Evolutionary conservation across 2,329 filamentous ascomycete genomes (phyloP).

Genomic region (Daldinia eschscholtzii): DNA sequence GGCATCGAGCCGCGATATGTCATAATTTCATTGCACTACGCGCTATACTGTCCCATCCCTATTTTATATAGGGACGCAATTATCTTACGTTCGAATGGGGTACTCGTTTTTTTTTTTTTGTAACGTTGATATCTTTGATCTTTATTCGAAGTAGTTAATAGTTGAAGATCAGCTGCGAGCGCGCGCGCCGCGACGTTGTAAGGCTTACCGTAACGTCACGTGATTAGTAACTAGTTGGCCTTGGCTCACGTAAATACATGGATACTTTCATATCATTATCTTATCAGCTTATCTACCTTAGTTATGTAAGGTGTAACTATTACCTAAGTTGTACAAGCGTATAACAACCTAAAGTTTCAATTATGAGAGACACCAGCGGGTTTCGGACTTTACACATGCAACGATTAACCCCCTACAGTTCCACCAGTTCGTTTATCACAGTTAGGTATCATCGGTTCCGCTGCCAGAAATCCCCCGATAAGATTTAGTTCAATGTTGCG

Average conservation of each 20-base stretch:
- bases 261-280: not conserved
- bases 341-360: not conserved
- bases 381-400: constrained; percentile 1
- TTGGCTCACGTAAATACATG: not conserved
- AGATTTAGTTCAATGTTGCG: constrained; percentile 11
- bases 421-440: not conserved
- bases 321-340: not conserved
- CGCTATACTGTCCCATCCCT: constrained; percentile 38
- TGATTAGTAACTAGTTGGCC: constrained; percentile 13
- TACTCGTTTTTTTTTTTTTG: not conserved
- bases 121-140: constrained; percentile 14
- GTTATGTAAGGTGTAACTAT: not conserved
- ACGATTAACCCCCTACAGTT: constrained; percentile 2
- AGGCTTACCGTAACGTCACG: constrained; percentile 32
- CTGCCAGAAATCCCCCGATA: not conserved
- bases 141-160: constrained; percentile 8
- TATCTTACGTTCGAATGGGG: constrained; percentile 12
- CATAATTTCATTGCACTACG: constrained; percentile 51
- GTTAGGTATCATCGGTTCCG: constrained; percentile 1
- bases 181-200: constrained; percentile 43
- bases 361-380: not conserved
- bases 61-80: constrained; percentile 10
- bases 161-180: constrained; percentile 27
- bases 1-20: constrained; percentile 53
- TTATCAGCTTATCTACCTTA: not conserved